A percentile compares a stretch with the other conserved stretches of the same genome.
Evolutionary conservation across 257 asterid genomes (phyloP).

Genomic region (Solanum virginianum): DNA sequence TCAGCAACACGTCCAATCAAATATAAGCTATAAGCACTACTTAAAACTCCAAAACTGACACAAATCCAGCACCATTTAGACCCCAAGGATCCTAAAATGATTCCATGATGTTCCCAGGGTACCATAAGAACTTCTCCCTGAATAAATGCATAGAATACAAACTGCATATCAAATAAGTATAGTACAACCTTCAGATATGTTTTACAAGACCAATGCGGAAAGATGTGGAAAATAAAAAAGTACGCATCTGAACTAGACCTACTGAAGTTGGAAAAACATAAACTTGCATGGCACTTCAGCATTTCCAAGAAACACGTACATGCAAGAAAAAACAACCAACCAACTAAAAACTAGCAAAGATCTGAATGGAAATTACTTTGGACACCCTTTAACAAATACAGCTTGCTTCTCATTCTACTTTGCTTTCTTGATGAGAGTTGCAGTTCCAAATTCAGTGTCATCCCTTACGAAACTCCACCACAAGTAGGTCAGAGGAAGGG

Average conservation of each 20-base stretch:
- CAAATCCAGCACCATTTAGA: not conserved
- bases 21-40: not conserved
- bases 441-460: constrained; percentile 59
- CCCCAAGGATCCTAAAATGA: not conserved
- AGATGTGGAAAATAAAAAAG: not conserved
- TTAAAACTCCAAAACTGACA: not conserved
- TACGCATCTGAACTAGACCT: not conserved
- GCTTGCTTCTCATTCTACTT: constrained; percentile 12
- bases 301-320: not conserved
- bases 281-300: not conserved
- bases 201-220: not conserved
- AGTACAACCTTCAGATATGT: not conserved
- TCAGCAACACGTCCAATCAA: not conserved
- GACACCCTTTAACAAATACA: not conserved
- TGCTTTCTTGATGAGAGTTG: constrained; percentile 41
- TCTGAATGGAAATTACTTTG: not conserved
- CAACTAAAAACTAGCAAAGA: not conserved
- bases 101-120: not conserved
- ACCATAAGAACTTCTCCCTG: not conserved
- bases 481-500: constrained; percentile 58
- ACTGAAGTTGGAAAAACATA: not conserved
- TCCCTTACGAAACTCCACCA: constrained; percentile 86
- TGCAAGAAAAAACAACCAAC: not conserved
- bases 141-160: not conserved
- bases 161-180: not conserved